Base-by-base conservation (phyloP, 1,284 basidiomycete species). In the Apiotrichum mycotoxinovorans region DNA sequence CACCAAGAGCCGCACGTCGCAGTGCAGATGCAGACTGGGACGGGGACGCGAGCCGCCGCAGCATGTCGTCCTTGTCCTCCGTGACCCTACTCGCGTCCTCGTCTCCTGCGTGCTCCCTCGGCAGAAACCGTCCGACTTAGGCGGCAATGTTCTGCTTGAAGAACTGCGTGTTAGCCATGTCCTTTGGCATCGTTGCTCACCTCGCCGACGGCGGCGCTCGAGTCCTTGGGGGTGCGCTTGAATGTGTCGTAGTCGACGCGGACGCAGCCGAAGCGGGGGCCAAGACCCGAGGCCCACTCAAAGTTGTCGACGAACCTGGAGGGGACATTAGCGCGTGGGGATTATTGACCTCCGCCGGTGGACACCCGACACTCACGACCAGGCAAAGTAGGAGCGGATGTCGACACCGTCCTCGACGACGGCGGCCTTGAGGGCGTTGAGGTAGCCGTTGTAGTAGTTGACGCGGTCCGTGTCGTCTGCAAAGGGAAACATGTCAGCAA, bases 191-290 rank as follows among this genome's bases (percentile, higher is more conserved):
- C 37, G 15, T 9, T 7, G 45, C 47, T 45, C 48, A 55, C 51
- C 33, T 54, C 48, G 48, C 30, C n/a, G 2, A 62, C 38, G 17
- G 35, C 35, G 26, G 26, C 23, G 17, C 83, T 83, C 20, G 84
- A 87, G 42, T 84, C 83, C 70, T 89, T 88, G 3, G 86, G 84
- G 59, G 81, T 83, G 27, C 86, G 79, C 73, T 85, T 79, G 74
- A 85, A 85, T 7, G 86, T 88, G 52, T 83, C 77, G 71, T 85
- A 89, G 79, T 70, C 58, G 52, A 66, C 62, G 45, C 69, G 60
- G 10, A 72, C 69, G 47, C 65, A 66, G 22, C 72, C 70, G 51
- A 75, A 74, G 15, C 72, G 66, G 23, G 71, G 67, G 18, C 53
- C 53, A 10, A 58, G 56, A 40, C 65, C 73, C 4, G 64, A 66